Conservation (phyloP, 2,329 filamentous ascomycete species). For the Venturia asperata region DNA sequence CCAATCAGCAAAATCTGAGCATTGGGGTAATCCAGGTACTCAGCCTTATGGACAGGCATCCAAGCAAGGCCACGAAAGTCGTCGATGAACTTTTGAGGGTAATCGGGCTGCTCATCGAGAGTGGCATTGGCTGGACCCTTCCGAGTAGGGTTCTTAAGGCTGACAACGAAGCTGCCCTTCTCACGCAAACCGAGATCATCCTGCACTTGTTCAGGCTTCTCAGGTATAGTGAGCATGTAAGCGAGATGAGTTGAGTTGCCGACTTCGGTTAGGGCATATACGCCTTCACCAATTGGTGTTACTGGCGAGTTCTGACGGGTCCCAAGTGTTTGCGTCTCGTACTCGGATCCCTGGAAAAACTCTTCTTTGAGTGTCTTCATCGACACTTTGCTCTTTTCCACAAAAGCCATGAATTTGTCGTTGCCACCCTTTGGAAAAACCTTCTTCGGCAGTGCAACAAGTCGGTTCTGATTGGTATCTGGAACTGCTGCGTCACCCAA, state of each 20-base stretch:
- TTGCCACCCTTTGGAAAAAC: conserved; percentile 58
- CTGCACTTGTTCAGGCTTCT: conserved; percentile 63
- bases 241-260: conserved; percentile 67
- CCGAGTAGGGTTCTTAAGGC: conserved; percentile 70
- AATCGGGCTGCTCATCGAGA: conserved; percentile 60
- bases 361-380: conserved; percentile 65
- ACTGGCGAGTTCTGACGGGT: conserved; percentile 61
- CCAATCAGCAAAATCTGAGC: conserved; percentile 76
- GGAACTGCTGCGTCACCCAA: conserved; percentile 53
- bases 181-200: conserved; percentile 63
- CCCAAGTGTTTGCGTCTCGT: conserved; percentile 69
- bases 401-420: conserved; percentile 74
- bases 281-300: conserved; percentile 71
- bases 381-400: conserved; percentile 63
- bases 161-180: conserved; percentile 70
- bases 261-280: conserved; percentile 73
- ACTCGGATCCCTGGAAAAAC: conserved; percentile 60
- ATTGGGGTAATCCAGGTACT: conserved; percentile 66
- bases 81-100: conserved; percentile 59
- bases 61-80: conserved; percentile 69
- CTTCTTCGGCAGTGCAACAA: conserved; percentile 80
- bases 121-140: conserved; percentile 57
- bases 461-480: conserved; percentile 55
- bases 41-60: conserved; percentile 59
- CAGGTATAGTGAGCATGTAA: conserved; percentile 71